Base-by-base conservation (phyloP, 2,329 filamentous ascomycete species). In the Ophiostoma australiae region DNA sequence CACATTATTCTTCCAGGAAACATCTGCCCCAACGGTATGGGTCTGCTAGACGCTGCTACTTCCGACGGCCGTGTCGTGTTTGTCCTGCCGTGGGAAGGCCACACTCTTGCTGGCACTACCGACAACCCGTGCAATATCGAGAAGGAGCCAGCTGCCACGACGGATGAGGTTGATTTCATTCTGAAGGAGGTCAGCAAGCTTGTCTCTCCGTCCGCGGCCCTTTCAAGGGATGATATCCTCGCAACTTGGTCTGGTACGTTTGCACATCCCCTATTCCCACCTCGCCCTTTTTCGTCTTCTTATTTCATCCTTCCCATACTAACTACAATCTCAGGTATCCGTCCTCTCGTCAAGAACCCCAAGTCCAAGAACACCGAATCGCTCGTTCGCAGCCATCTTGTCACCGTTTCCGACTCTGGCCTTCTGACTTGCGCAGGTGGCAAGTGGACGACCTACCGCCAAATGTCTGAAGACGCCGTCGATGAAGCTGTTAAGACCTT, bases 31-130 rank as follows among this genome's bases (percentile, higher is more conserved):
- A 86, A 89, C 70, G 88, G 91, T 77, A 94, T 94, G 89, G 91
- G 91, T 73, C 83, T 95, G 69, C 91, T 95, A 74, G 91, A 94
- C 76, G 91, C 92, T 2, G 86, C 87, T 58, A 93, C 92, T 3
- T 94, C 91, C 0, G 91, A 95, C 76, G 91, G 91, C n/a, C 88
- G 91, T 77, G 91, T 95, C 74, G 91, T 95, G 76, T 95, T 95
- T 83, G 93, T 95, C 79, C 84, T 95, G 69, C 91, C 91, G 8
- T 95, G 91, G 91, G 90, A 94, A 80, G 91, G 91, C 70, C 92
- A 92, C 82, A 94, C 92, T 7, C 91, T 95, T 73, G 91, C 92
- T 68, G 91, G 91, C 75, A 94, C 91, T 17, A 95, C 91, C 2
- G 91, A 95, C 76, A 89, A 89, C 71, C 88, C 91, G 3, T 91